These are phyloP conservation scores for Ophiostoma novo-ulmi DNA, from an alignment of 2,329 filamentous ascomycete genomes.

Conservation along the genomic window DNA sequence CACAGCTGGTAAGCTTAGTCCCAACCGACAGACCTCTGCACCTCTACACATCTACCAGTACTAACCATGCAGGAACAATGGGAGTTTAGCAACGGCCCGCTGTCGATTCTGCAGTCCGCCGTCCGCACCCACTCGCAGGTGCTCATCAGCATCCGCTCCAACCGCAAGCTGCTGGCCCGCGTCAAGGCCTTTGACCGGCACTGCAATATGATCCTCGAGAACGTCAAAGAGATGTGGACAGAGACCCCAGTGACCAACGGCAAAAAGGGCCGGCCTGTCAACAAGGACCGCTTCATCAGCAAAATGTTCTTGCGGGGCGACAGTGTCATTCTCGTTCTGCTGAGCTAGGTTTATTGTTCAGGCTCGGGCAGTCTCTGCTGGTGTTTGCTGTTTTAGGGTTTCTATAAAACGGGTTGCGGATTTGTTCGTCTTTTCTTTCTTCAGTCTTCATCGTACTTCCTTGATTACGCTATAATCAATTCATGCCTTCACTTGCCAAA, in stretches of 20 bases:
- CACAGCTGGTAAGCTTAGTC: constrained; percentile 47
- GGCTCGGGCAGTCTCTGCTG: not conserved
- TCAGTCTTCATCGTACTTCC: not conserved
- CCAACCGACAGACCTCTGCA: no score
- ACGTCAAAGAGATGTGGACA: constrained; percentile 93
- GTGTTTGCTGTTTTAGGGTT: constrained; percentile 5
- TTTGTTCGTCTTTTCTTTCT: not conserved
- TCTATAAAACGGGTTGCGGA: not conserved
- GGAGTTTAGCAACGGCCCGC: constrained; percentile 49
- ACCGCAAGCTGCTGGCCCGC: constrained; percentile 92
- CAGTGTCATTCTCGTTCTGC: constrained; percentile 78
- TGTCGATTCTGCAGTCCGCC: constrained; percentile 94
- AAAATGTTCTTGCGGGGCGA: constrained; percentile 94
- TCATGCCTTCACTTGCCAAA: not conserved
- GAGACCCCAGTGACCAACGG: constrained; percentile 83
- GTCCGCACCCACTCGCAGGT: constrained; percentile 93
- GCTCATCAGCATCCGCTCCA: constrained; percentile 95
- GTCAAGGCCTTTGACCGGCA: constrained; percentile 98
- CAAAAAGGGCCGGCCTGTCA: constrained; percentile 84
- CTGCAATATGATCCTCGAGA: constrained; percentile 70
- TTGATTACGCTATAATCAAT: not conserved
- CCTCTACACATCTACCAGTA: not conserved
- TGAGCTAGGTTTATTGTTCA: constrained; percentile 51
- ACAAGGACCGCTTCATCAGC: constrained; percentile 97
- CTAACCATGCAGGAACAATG: constrained; percentile 40